These are phyloP conservation scores for Penicillium psychrosexuale DNA, from an alignment of 2,329 filamentous ascomycete genomes.

Conservation along the genomic window DNA sequence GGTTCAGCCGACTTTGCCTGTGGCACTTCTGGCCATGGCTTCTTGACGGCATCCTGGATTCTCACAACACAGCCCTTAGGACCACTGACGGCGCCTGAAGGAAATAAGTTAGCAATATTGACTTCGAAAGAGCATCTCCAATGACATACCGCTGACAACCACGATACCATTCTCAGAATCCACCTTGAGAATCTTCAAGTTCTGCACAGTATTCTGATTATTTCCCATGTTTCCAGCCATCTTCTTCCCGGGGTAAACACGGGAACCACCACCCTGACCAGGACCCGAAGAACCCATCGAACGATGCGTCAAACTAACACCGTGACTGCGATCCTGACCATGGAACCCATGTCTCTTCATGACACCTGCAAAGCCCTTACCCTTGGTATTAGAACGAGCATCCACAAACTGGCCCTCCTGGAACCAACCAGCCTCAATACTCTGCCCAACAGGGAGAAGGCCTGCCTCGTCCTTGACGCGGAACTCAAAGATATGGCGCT, in stretches of 20 bases:
- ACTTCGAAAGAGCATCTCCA: not conserved
- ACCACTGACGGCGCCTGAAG: slow-evolving; percentile 68
- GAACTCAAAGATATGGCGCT: slow-evolving; percentile 82
- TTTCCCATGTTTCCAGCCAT: slow-evolving; percentile 97
- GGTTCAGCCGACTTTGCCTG: slow-evolving; percentile 10
- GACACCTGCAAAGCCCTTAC: slow-evolving; percentile 92
- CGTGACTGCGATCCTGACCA: slow-evolving; percentile 88
- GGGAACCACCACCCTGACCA: slow-evolving; percentile 85
- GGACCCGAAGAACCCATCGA: slow-evolving; percentile 87
- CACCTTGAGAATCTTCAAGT: slow-evolving; percentile 82
- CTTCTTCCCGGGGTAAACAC: slow-evolving; percentile 93
- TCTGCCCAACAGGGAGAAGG: slow-evolving; percentile 70
- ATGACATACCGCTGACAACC: slow-evolving; percentile 69
- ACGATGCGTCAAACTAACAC: slow-evolving; percentile 91
- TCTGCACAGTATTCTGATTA: slow-evolving; percentile 83
- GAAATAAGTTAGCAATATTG: slow-evolving; percentile 10
- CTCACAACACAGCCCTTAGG: slow-evolving; percentile 82
- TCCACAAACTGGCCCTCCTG: slow-evolving; percentile 87
- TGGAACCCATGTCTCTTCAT: slow-evolving; percentile 95
- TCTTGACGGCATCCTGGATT: slow-evolving; percentile 88
- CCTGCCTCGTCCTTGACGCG: slow-evolving; percentile 71
- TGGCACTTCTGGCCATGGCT: slow-evolving; percentile 62
- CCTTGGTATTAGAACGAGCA: slow-evolving; percentile 71
- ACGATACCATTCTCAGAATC: slow-evolving; percentile 84
- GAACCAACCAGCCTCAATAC: slow-evolving; percentile 86